Conservation (phyloP, 2,329 filamentous ascomycete species). For the Pyricularia sp. region DNA sequence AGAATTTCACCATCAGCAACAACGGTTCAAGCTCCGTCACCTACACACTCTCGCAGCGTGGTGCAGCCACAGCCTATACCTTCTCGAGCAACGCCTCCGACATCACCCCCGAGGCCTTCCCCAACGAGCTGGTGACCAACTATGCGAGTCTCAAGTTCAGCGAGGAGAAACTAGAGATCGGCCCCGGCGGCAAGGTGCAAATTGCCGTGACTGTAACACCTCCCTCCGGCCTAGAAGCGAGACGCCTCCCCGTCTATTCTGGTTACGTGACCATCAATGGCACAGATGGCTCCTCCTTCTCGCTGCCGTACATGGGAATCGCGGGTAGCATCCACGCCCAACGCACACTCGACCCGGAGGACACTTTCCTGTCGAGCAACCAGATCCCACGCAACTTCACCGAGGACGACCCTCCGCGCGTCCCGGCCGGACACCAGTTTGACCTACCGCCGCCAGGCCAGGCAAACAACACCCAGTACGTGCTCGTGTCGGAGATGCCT, state of each 20-base stretch:
- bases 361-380: conserved; percentile 6
- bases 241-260: conserved; percentile 33
- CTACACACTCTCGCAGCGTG: conserved; percentile 37
- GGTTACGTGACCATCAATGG: conserved; percentile 33
- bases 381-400: background rate
- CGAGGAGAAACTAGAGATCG: conserved; percentile 28
- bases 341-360: conserved; percentile 7
- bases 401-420: background rate
- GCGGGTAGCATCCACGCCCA: conserved; percentile 29
- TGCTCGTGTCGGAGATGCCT: conserved; percentile 20
- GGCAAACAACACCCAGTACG: conserved; percentile 15
- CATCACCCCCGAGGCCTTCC: conserved; percentile 27
- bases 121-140: conserved; percentile 27
- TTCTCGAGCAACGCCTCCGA: conserved; percentile 19
- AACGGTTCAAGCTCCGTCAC: conserved; percentile 31
- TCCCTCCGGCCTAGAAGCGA: conserved; percentile 21
- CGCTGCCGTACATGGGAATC: conserved; percentile 25
- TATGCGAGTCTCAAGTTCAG: conserved; percentile 30
- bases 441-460: conserved; percentile 26
- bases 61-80: conserved; percentile 41
- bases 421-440: conserved; percentile 25
- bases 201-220: conserved; percentile 32
- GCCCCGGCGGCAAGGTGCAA: conserved; percentile 26
- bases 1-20: conserved; percentile 45
- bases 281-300: conserved; percentile 24